Base-by-base conservation (phyloP, 768 basidiomycete species). In the Pleurotus citrinopileatus region DNA sequence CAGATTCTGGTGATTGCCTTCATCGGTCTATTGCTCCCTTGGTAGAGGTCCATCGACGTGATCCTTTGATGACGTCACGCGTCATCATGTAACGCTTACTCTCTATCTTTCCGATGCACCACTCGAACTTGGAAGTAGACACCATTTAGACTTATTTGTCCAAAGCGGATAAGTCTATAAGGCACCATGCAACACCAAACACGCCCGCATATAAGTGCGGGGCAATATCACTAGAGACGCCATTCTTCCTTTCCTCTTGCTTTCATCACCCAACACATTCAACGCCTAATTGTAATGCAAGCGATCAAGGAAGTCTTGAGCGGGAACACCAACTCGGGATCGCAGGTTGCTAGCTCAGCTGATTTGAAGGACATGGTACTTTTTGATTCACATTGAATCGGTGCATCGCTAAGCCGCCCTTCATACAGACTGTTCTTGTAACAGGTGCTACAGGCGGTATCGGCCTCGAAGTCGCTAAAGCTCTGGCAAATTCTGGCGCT, bases 401-500 rank as follows among this genome's bases (percentile, higher is more conserved):
- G 27, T 7, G 22, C 9, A n/a, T 7, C 9, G 13, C 46, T 29
- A 15, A 26, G 12, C 15, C 7, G 12, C 15, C 28, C 7, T 48
- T 1, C 3, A 2, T 1, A 1, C 32, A 48, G 46, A 48, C 46
- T 0, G 46, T 27, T 7, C 46, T 48, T 7, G n/a, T 48, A 4
- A 48, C 46, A n/a, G 46, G 46, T 2, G 46, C 25, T 4, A 48
- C 32, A 1, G 52, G 67, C 1, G 74, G 78, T 1, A 64, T 78
- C 3, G 78, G 78, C 0, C 70, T 69, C 46, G 64, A 66, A 1
- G 74, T 71, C 1, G 67, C 72, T 28, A 66, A 67, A 34, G 69
- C 70, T 42, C 71, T 80, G 17, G 72, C 67, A 2, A 60, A 63
- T 4, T 63, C 64, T 17, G 75, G 77, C 10, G 77, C 77, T 4